phyloP scores from a whole-genome alignment of 1,139 yeast genomes.

The Taphrina sp. region DNA sequence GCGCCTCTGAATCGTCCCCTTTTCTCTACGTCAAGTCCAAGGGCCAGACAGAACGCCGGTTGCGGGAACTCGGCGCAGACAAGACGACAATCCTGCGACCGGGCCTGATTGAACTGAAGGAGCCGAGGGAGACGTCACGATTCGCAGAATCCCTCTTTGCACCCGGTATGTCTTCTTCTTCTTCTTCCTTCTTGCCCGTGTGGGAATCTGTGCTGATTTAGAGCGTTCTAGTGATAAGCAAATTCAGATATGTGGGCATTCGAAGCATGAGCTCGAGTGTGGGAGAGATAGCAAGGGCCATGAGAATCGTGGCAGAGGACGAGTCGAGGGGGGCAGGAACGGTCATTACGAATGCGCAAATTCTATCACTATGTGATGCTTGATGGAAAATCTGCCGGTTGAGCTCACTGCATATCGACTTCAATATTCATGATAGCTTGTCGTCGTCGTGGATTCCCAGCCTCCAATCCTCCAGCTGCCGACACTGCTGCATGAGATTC shows the following conservation, averaged over 20 bases:
- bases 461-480: no score
- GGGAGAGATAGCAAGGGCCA: conserved; percentile 21
- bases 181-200: no score
- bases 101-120: conserved; percentile 6
- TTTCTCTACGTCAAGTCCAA: conserved; percentile 29
- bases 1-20: conserved; percentile 17
- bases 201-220: no score
- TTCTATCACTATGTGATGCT: conserved; percentile 6
- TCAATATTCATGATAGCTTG: no score
- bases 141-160: conserved; percentile 10
- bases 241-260: conserved; percentile 13
- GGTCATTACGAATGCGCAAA: conserved; percentile 8
- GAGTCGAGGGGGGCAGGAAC: neutral
- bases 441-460: no score
- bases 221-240: neutral
- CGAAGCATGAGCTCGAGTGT: conserved; percentile 14
- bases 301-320: conserved; percentile 21
- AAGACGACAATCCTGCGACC: conserved; percentile 20
- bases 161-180: no score
- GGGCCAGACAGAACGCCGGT: conserved; percentile 27
- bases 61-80: conserved; percentile 7
- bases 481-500: no score
- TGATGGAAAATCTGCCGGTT: neutral
- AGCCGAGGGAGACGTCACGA: neutral
- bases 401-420: no score